Base-by-base conservation (phyloP, 495 filamentous ascomycete genomes). In the Annulohypoxylon maeteangense region DNA sequence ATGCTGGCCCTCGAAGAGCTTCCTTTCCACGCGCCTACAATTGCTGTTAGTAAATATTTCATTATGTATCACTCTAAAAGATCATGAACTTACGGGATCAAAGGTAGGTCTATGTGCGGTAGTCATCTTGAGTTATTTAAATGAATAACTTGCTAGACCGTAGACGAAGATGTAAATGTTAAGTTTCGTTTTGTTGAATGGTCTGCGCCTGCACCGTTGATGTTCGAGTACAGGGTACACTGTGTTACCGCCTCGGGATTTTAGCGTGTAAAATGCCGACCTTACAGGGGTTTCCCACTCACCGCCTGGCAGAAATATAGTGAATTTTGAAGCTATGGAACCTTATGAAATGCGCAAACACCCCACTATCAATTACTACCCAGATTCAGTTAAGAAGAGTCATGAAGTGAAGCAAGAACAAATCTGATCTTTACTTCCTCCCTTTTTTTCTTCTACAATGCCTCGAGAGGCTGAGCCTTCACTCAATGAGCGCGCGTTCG, bases 81-180 rank as follows among this genome's bases (percentile, higher is more conserved):
- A 20, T 7, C 53, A 12, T 54, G 44, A 50, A 62, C 87, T 56
- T 88, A 92, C 91, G 64, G 94, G 94, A 78, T 98, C 94, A 74
- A 98, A 98, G 0, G 94, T 98, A 66, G 94, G 94, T 79, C 94
- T 89, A 74, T 95, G 92, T 78, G 91, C 91, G 82, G 89, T 90
- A 75, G 90, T 90, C 90, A 92, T 92, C 20, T 74, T 87, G 72
- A 16, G 55, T 68, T 57, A 47, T 53, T 45, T 25, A 11, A 29
- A 51, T 29, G 57, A 42, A 11, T 23, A 45, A 36, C 34, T 32
- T 42, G 31, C 12, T 32, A 45, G 36, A 55, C 7, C 50, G 58
- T 34, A 51, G 47, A 22, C 27, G 32, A 48, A 64, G 18, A 62
- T 51, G 50, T 47, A 25, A 56, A 48, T 23, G 60, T 45, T 29